Base-by-base conservation (phyloP, 257 asterid species). In the Capsicum rhomboideum region DNA sequence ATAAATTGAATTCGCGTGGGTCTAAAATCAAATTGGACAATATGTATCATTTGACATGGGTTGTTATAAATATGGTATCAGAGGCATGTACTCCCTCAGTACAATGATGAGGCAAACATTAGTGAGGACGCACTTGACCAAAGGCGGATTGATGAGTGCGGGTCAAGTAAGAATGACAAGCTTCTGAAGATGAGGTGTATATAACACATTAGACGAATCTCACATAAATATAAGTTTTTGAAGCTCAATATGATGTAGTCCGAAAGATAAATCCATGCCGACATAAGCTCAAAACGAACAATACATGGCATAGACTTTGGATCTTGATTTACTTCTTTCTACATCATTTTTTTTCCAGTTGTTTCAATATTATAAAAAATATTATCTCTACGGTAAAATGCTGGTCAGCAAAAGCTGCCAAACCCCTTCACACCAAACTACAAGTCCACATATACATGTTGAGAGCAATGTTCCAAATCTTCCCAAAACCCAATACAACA, bases 401-500 rank as follows among this genome's bases (percentile, higher is more conserved):
- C 10, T 28, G 16, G 85, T 86, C 86, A 86, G 82, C 71, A 67
- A 78, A 55, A 86, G 20, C 66, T 14, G 74, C 40, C 83, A 61
- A 61, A 80, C 59, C 75, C 71, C 20, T 84, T 75, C 80, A 63
- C 58, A 21, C 78, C 29, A 44, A 80, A 40, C 55, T 68, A 79
- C 64, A 1, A 49, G 50, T 63, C 28, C 56, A 54, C 49, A 46
- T 44, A 21, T 8, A 59, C 46, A 21, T 12, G 40, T n/a, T 23
- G 34, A 77, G 52, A 53, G 10, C 26, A 34, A 53, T 50, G 23
- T 18, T 56, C 52, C 23, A 40, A 50, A 66, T 53, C 59, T 16
- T 82, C 79, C 50, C 83, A 86, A 82, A 86, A 29, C 31, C 84
- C 85, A 87, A 85, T 37, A 86, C 37, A 78, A 80, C 87, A 68